Conservation (phyloP, 176 grass and related monocot species). For the Aegilops umbellulata region DNA sequence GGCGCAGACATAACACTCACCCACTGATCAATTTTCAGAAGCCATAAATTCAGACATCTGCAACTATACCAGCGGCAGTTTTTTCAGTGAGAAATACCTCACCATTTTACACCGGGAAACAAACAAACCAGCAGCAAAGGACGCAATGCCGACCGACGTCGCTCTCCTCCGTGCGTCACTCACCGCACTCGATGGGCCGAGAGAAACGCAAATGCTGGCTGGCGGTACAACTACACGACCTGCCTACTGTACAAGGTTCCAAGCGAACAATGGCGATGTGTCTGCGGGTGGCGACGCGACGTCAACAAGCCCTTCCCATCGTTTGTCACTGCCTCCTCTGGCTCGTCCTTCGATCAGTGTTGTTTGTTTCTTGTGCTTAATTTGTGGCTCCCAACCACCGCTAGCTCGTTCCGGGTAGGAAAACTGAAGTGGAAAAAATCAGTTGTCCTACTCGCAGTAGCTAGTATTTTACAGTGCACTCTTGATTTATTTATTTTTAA, state of each 20-base stretch:
- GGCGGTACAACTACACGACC: not conserved
- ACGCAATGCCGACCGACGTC: not conserved
- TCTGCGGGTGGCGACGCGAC: not conserved
- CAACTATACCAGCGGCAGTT: too few relatives aligned
- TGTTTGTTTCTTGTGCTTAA: not conserved
- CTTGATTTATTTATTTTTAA: too few relatives aligned
- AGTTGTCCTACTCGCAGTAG: too few relatives aligned
- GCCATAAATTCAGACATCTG: not conserved
- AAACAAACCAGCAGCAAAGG: not conserved
- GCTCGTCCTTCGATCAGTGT: not conserved
- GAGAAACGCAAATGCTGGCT: not conserved
- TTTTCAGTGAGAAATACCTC: not conserved
- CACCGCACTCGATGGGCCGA: not conserved
- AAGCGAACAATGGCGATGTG: conserved; percentile 35
- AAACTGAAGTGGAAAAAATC: too few relatives aligned
- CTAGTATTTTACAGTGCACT: too few relatives aligned
- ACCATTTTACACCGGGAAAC: not conserved
- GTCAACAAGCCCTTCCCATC: not conserved
- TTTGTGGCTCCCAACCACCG: not conserved
- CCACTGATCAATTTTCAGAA: not conserved
- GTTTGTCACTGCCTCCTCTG: not conserved
- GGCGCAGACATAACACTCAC: not conserved
- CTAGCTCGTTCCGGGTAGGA: too few relatives aligned
- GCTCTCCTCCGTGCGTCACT: conserved; percentile 18
- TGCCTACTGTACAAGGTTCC: conserved; percentile 25